These are phyloP conservation scores for Circinella minor DNA, from an alignment of 371 early-diverging fungal genomes.

Conservation along the genomic window DNA sequence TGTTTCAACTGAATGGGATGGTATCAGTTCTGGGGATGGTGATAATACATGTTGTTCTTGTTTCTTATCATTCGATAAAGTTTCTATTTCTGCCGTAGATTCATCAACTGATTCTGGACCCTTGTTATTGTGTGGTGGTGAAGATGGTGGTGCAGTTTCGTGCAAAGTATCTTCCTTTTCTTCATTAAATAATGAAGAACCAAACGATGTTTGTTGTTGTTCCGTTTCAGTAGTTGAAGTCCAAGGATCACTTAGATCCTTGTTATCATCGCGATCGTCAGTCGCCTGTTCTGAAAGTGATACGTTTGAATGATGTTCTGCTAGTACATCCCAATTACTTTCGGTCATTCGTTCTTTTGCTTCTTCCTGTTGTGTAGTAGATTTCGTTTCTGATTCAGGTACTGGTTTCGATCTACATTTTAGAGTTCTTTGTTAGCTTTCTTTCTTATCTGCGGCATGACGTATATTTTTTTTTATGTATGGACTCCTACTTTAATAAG, in stretches of 20 bases:
- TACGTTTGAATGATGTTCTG: conserved; percentile 15
- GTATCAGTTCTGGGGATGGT: neutral
- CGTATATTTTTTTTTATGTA: neutral
- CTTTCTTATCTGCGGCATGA: neutral
- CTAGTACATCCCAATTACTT: conserved; percentile 3
- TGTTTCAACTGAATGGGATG: neutral
- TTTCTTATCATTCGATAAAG: neutral
- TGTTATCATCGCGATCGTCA: conserved; percentile 8
- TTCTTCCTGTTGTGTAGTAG: neutral
- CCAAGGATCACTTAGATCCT: neutral
- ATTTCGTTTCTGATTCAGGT: conserved; percentile 6
- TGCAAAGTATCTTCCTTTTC: neutral
- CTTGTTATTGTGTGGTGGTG: neutral
- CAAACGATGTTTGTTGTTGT: neutral
- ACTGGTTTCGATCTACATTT: conserved; percentile 11
- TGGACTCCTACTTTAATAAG: conserved; percentile 66
- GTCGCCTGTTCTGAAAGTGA: neutral
- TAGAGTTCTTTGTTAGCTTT: neutral
- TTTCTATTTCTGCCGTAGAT: too few relatives aligned
- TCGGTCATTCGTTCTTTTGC: neutral
- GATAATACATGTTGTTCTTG: neutral
- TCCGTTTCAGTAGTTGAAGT: neutral
- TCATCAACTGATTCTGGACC: too few relatives aligned
- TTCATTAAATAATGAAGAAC: neutral
- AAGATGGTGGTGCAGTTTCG: too few relatives aligned